Percentiles rank a stretch among this genome's conserved stretches.
Conservation (phyloP, 2,329 filamentous ascomycete genomes). For the Ambrosiella beaveri region DNA sequence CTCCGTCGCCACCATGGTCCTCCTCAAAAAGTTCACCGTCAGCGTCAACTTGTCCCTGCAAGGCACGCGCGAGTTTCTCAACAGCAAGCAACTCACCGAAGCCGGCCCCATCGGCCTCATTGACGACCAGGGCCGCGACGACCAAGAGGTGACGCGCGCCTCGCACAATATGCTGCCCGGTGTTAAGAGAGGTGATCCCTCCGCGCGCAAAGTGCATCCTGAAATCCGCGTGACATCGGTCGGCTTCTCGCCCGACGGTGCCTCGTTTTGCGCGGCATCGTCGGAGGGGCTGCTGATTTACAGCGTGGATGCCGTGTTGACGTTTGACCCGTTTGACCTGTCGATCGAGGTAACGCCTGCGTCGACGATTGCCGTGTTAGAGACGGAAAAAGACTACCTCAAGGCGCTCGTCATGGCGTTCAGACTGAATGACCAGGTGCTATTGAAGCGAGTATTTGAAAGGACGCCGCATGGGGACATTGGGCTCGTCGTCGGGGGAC, state of each 20-base stretch:
- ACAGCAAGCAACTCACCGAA: slow-evolving; percentile 81
- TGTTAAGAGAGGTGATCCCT: slow-evolving; percentile 66
- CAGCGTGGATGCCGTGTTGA: slow-evolving; percentile 64
- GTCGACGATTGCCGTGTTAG: slow-evolving; percentile 53
- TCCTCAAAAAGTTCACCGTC: slow-evolving; percentile 90
- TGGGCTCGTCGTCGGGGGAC: slow-evolving; percentile 54
- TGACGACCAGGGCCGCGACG: slow-evolving; percentile 42
- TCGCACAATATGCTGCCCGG: slow-evolving; percentile 76
- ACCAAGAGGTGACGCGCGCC: slow-evolving; percentile 69
- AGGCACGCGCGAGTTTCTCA: slow-evolving; percentile 91
- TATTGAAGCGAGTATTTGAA: slow-evolving; percentile 77
- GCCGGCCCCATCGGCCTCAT: slow-evolving; percentile 72
- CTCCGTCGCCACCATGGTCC: slow-evolving; percentile 77
- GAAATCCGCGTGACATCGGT: slow-evolving; percentile 75
- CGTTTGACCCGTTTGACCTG: slow-evolving; percentile 92
- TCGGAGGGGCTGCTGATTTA: slow-evolving; percentile 92
- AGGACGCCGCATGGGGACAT: slow-evolving; percentile 61
- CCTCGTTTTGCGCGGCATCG: slow-evolving; percentile 82
- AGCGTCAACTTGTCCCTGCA: slow-evolving; percentile 90
- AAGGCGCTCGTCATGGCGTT: slow-evolving; percentile 96
- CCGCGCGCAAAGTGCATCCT: slow-evolving; percentile 54
- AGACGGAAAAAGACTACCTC: slow-evolving; percentile 59
- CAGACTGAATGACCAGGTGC: slow-evolving; percentile 69
- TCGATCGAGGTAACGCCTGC: slow-evolving; percentile 86
- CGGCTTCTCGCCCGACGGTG: slow-evolving; percentile 74